These are phyloP conservation scores for Pelargonium nanum DNA, from an alignment of 345 rosid genomes.

Conservation along the genomic window DNA sequence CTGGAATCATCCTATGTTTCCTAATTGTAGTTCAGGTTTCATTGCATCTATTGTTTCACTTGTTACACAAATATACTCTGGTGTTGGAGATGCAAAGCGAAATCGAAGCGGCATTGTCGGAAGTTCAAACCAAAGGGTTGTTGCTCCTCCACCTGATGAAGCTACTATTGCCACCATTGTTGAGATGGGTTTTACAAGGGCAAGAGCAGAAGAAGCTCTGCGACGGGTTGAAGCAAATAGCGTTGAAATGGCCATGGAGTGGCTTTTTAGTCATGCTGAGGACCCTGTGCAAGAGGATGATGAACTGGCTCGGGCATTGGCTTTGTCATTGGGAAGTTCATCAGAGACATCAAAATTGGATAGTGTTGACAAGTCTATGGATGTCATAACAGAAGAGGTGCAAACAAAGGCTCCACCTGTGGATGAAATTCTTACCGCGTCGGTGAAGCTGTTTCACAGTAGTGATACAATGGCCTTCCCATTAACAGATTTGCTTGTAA, in stretches of 20 bases:
- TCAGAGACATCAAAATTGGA: conserved; percentile 76
- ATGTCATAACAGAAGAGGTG: conserved; percentile 41
- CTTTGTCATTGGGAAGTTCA: conserved; percentile 83
- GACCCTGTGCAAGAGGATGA: conserved; percentile 97
- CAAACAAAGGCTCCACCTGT: conserved; percentile 61
- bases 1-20: conserved; percentile 81
- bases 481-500: conserved; percentile 73
- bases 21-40: conserved; percentile 65
- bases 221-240: conserved; percentile 89
- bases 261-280: conserved; percentile 77
- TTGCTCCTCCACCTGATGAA: conserved; percentile 90
- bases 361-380: conserved; percentile 53
- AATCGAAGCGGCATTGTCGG: conserved; percentile 55
- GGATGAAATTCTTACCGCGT: conserved; percentile 76
- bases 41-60: conserved; percentile 64
- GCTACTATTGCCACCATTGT: conserved; percentile 73
- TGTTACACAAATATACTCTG: conserved; percentile 72
- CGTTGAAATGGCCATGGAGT: conserved; percentile 98
- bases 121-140: conserved; percentile 55
- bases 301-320: conserved; percentile 92
- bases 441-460: conserved; percentile 64
- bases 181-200: conserved; percentile 96
- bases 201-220: conserved; percentile 90
- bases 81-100: conserved; percentile 77
- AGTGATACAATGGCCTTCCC: conserved; percentile 69